Conservation (phyloP, 176 grass and related monocot genomes). For the Oryza officinalis region DNA sequence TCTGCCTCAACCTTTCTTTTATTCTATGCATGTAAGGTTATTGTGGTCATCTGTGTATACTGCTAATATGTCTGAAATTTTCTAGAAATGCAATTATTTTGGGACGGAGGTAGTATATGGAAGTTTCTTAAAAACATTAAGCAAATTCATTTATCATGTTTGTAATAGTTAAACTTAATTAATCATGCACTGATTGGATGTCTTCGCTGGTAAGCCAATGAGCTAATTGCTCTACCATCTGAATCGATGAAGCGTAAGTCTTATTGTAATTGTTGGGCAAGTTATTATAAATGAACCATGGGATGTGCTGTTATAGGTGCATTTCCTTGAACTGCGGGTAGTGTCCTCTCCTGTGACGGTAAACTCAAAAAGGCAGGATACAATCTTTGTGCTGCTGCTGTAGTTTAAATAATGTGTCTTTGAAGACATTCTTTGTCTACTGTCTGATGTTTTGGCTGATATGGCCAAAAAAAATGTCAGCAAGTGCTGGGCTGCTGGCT, state of each 20-base stretch:
- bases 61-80: too few relatives aligned
- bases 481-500: not conserved
- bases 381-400: not conserved
- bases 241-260: not conserved
- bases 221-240: too few relatives aligned
- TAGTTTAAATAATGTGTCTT: not conserved
- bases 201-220: too few relatives aligned
- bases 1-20: too few relatives aligned
- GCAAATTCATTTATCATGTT: too few relatives aligned
- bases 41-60: too few relatives aligned
- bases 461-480: not conserved
- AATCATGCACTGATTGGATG: too few relatives aligned
- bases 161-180: too few relatives aligned
- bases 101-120: too few relatives aligned
- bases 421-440: not conserved
- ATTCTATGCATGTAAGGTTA: too few relatives aligned
- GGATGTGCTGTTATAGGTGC: not conserved
- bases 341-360: not conserved
- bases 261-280: slow-evolving; percentile 3
- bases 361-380: not conserved
- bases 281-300: slow-evolving; percentile 20
- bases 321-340: slow-evolving; percentile 1
- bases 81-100: too few relatives aligned
- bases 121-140: too few relatives aligned
- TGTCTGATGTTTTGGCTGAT: not conserved